A percentile compares a stretch with the other conserved stretches of the same genome.
Conservation (phyloP, 306 rosid species). For the Notholithocarpus densiflorus region DNA sequence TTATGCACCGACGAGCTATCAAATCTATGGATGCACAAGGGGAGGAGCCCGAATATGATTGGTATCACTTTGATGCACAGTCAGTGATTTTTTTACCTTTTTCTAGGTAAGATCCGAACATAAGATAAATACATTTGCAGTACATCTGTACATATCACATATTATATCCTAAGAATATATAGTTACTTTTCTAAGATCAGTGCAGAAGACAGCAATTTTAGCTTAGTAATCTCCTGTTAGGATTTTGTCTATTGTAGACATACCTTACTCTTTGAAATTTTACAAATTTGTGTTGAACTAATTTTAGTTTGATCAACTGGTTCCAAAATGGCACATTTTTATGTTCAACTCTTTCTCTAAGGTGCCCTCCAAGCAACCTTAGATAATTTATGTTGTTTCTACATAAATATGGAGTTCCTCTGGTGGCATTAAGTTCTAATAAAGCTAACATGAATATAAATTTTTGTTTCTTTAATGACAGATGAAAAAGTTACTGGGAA, state of each 20-base stretch:
- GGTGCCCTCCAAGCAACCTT: not conserved
- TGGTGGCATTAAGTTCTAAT: not conserved
- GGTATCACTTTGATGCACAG: not conserved
- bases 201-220: too few relatives aligned
- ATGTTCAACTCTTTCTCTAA: too few relatives aligned
- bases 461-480: not conserved
- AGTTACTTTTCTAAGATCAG: too few relatives aligned
- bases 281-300: too few relatives aligned
- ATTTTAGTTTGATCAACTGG: too few relatives aligned
- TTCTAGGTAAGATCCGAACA: not conserved
- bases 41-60: not conserved
- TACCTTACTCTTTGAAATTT: too few relatives aligned
- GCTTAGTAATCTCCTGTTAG: too few relatives aligned
- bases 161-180: too few relatives aligned
- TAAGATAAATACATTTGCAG: not conserved
- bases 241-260: too few relatives aligned
- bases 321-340: too few relatives aligned
- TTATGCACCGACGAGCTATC: slow-evolving; percentile 9
- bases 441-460: not conserved
- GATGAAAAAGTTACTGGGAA: not conserved
- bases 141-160: too few relatives aligned
- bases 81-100: not conserved
- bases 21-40: slow-evolving; percentile 17
- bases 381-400: not conserved
- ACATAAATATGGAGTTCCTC: too few relatives aligned